Conservation (phyloP, 768 basidiomycete species). For the Suillus hirtellus region DNA sequence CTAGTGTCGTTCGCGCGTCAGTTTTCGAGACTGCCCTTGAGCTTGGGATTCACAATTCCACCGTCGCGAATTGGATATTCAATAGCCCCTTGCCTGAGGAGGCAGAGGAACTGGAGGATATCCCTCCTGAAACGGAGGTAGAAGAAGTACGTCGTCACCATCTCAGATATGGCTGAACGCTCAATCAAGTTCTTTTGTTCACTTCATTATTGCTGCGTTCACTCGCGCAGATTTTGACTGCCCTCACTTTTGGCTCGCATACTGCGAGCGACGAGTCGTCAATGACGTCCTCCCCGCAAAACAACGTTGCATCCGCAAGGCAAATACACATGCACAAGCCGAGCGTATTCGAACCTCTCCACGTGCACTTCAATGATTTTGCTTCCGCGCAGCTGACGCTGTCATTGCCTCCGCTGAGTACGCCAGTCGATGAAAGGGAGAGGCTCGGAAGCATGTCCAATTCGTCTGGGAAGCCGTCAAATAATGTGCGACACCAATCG, state of each 20-base stretch:
- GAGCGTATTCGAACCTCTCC: slow-evolving; percentile 30
- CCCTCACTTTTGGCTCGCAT: slow-evolving; percentile 42
- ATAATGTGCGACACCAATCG: slow-evolving; percentile 18
- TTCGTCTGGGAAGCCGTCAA: slow-evolving; percentile 8
- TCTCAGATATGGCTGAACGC: background rate
- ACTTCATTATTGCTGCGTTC: slow-evolving; percentile 12
- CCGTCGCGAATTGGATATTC: slow-evolving; percentile 74
- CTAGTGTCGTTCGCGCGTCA: slow-evolving; percentile 64
- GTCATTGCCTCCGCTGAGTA: slow-evolving; percentile 23
- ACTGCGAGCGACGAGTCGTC: slow-evolving; percentile 45
- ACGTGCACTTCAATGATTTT: slow-evolving; percentile 33
- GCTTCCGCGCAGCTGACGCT: slow-evolving; percentile 31
- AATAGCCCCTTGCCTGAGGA: slow-evolving; percentile 59
- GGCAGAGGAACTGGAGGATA: slow-evolving; percentile 43
- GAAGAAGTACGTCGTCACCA: slow-evolving; percentile 31
- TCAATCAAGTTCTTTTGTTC: background rate
- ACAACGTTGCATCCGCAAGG: slow-evolving; percentile 19
- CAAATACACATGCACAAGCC: slow-evolving; percentile 30
- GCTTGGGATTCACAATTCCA: slow-evolving; percentile 60
- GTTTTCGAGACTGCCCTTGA: slow-evolving; percentile 73
- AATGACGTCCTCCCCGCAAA: slow-evolving; percentile 29
- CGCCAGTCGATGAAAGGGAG: background rate
- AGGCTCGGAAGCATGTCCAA: background rate
- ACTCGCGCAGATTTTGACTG: slow-evolving; percentile 22
- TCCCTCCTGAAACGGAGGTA: slow-evolving; percentile 19